Evolutionary conservation across 805 yeast genomes (phyloP).

Genomic region (Sporopachydermia quercuum): DNA sequence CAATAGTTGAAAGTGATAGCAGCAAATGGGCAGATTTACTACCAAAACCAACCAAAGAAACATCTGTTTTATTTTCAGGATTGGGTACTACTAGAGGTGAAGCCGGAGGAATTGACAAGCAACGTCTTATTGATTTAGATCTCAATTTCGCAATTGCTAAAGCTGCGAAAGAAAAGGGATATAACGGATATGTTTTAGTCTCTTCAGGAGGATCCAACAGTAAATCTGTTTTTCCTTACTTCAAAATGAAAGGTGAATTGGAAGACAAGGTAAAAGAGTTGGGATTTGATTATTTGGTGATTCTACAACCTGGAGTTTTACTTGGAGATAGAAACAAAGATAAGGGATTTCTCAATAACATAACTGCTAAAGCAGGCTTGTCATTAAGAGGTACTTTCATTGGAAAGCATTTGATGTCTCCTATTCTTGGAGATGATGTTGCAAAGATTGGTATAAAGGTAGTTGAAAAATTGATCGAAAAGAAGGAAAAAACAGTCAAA

Average conservation of each 20-base stretch:
- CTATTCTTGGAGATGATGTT: conserved; percentile 52
- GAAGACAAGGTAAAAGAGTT: conserved; percentile 53
- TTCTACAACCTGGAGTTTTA: conserved; percentile 64
- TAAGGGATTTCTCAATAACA: conserved; percentile 23
- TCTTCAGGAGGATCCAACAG: conserved; percentile 52
- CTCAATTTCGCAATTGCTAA: conserved; percentile 53
- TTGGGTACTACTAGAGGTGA: conserved; percentile 62
- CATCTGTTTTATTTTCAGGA: conserved; percentile 40
- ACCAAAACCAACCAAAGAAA: conserved; percentile 13
- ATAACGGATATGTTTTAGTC: conserved; percentile 50
- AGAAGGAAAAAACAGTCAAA: conserved; percentile 12
- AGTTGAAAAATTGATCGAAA: conserved; percentile 18
- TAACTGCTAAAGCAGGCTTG: conserved; percentile 20
- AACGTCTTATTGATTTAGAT: conserved; percentile 60
- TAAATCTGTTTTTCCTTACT: conserved; percentile 43
- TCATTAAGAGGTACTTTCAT: conserved; percentile 20
- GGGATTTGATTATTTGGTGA: conserved; percentile 55
- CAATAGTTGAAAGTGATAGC: conserved; percentile 31
- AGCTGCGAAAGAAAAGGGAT: conserved; percentile 59
- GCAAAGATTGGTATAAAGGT: conserved; percentile 38
- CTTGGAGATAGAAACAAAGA: conserved; percentile 42
- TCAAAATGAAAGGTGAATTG: conserved; percentile 57
- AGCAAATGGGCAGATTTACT: conserved; percentile 34
- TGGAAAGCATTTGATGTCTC: conserved; percentile 21
- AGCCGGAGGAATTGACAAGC: conserved; percentile 64